Evolutionary conservation across 2,329 filamentous ascomycete species (phyloP).

Genomic region (Biscogniauxia mediterranea): DNA sequence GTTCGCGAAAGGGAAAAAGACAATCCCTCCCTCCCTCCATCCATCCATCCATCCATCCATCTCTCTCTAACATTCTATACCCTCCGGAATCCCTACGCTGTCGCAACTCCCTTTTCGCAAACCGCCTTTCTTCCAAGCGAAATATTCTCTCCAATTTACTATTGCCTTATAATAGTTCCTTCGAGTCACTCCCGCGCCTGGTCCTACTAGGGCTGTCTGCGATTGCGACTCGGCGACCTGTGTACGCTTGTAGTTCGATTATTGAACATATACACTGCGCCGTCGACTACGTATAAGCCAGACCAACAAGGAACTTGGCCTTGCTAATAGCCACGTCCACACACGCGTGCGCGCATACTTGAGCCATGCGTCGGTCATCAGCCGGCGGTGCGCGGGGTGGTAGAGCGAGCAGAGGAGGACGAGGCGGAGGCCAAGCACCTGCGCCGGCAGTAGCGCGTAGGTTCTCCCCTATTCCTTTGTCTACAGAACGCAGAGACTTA

Average conservation of each 20-base stretch:
- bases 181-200: neutral
- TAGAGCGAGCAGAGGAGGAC: conserved; percentile 21
- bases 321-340: no score
- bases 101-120: neutral
- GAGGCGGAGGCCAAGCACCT: conserved; percentile 21
- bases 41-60: conserved; percentile 9
- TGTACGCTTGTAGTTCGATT: neutral
- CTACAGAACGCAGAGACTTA: neutral
- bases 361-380: conserved; percentile 11
- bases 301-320: no score
- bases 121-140: neutral
- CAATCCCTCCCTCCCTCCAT: conserved; percentile 2
- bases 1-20: neutral
- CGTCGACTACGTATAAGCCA: neutral
- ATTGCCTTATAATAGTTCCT: neutral
- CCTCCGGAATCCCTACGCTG: conserved; percentile 1
- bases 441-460: conserved; percentile 28
- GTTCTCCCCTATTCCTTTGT: conserved; percentile 33
- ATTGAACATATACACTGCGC: neutral
- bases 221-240: neutral
- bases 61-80: conserved; percentile 5
- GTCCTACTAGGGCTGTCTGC: neutral
- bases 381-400: conserved; percentile 11
- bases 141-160: neutral
- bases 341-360: neutral